A percentile compares a stretch with the other conserved stretches of the same genome.
These are phyloP conservation scores for Acer saccharum DNA, from an alignment of 345 rosid genomes.

Conservation along the genomic window DNA sequence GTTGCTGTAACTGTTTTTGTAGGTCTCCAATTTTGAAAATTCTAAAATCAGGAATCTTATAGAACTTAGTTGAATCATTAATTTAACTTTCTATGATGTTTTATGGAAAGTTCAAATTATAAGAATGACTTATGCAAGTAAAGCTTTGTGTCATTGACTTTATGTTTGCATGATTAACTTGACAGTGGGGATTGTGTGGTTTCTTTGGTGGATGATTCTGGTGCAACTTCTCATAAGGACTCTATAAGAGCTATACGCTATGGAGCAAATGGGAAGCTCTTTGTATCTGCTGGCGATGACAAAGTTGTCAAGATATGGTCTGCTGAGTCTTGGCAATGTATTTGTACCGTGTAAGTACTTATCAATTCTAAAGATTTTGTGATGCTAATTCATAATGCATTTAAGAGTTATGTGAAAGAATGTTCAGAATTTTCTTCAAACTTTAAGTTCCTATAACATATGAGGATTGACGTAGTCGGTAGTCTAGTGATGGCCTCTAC, in stretches of 20 bases:
- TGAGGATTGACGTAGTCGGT: not conserved
- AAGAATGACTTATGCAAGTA: not conserved
- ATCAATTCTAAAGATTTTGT: not conserved
- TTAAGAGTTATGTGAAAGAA: not conserved
- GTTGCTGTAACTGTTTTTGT: not conserved
- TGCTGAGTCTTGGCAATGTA: constrained; percentile 72
- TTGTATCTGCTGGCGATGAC: constrained; percentile 92
- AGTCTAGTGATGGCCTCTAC: not conserved
- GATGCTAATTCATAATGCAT: not conserved
- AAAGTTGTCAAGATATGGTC: constrained; percentile 94
- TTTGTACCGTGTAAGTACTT: constrained; percentile 59
- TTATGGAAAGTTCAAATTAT: not conserved
- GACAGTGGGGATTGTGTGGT: constrained; percentile 54
- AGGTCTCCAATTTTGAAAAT: not conserved
- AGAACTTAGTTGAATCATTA: not conserved
- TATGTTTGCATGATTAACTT: not conserved
- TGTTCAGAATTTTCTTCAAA: not conserved
- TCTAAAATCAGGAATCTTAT: not conserved
- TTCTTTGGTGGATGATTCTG: constrained; percentile 65
- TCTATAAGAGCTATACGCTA: constrained; percentile 84
- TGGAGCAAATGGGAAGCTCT: constrained; percentile 65
- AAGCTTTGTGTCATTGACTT: not conserved
- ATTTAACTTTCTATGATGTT: not conserved
- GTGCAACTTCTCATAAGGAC: constrained; percentile 54
- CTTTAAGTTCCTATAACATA: not conserved